These are phyloP conservation scores for Talaromyces pinophilus DNA, from an alignment of 2,329 filamentous ascomycete species.

Conservation along the genomic window DNA sequence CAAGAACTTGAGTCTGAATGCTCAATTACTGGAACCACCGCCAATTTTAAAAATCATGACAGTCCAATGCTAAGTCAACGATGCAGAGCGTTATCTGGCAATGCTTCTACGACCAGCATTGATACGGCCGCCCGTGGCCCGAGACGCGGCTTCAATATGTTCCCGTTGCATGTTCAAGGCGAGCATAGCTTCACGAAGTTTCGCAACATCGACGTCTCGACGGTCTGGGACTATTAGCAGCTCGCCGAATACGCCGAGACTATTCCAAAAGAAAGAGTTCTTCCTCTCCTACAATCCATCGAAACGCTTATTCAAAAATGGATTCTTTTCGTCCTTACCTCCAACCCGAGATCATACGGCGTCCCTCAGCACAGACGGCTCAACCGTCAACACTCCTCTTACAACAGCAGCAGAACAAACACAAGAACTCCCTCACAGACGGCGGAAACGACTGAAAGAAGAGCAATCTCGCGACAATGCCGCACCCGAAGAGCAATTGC, in stretches of 20 bases:
- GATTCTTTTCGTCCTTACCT: conserved; percentile 29
- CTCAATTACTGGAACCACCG: not conserved
- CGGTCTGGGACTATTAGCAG: conserved; percentile 34
- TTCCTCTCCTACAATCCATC: conserved; percentile 40
- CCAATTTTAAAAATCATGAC: not conserved
- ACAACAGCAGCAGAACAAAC: conserved; percentile 22
- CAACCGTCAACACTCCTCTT: not conserved
- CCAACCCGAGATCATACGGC: conserved; percentile 25
- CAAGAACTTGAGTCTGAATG: not conserved
- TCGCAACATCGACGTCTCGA: conserved; percentile 35
- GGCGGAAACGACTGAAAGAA: conserved; percentile 47
- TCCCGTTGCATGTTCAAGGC: conserved; percentile 37
- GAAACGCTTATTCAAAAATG: conserved; percentile 26
- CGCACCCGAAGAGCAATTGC: conserved; percentile 38
- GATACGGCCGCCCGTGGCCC: conserved; percentile 35
- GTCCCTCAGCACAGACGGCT: conserved; percentile 16
- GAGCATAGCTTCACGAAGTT: conserved; percentile 31
- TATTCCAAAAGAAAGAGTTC: conserved; percentile 42
- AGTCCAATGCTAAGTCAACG: not conserved
- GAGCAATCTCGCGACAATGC: conserved; percentile 12
- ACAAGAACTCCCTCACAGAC: conserved; percentile 45
- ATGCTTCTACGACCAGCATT: conserved; percentile 42
- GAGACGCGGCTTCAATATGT: conserved; percentile 36
- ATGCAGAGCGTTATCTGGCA: conserved; percentile 23
- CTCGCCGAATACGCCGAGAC: conserved; percentile 29